phyloP scores from a whole-genome alignment of 1,139 yeast genomes.

The Candida sp. region DNA sequence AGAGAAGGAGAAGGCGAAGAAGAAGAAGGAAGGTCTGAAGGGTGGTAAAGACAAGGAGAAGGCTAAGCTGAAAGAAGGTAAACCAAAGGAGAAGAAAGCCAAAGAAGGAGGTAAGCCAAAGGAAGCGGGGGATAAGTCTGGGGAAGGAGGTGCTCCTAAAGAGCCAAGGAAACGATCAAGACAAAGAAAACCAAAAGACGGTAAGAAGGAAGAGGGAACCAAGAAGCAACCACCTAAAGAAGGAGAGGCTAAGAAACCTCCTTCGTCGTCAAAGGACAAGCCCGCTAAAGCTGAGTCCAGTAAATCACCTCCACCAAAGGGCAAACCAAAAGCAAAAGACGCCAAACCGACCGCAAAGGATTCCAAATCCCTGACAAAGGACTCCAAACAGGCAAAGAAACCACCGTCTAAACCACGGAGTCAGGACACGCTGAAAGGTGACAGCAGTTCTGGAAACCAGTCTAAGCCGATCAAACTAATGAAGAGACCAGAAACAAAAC shows the following conservation, averaged over 20 bases:
- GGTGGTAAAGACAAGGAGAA: neutral
- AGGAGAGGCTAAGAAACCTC: neutral
- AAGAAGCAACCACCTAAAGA: neutral
- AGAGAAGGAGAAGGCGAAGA: neutral
- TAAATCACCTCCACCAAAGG: neutral
- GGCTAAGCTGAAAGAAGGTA: neutral
- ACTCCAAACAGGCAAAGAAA: neutral
- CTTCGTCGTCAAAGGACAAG: neutral
- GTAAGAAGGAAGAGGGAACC: neutral
- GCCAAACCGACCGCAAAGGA: neutral
- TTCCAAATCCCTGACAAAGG: neutral
- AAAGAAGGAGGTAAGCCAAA: neutral
- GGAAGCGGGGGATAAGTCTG: neutral
- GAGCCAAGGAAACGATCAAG: neutral
- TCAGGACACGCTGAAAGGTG: neutral
- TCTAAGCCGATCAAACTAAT: neutral
- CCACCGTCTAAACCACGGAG: neutral
- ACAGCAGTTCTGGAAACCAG: neutral
- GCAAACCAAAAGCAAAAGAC: neutral
- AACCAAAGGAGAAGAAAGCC: conserved; percentile 1
- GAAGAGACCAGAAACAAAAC: conserved; percentile 1
- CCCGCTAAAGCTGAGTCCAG: neutral
- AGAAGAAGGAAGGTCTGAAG: conserved; percentile 1
- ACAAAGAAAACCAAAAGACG: conserved; percentile 1
- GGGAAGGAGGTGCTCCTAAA: neutral